phyloP scores from a whole-genome alignment of 805 yeast species.

The Wickerhamiella sergipiensis region DNA sequence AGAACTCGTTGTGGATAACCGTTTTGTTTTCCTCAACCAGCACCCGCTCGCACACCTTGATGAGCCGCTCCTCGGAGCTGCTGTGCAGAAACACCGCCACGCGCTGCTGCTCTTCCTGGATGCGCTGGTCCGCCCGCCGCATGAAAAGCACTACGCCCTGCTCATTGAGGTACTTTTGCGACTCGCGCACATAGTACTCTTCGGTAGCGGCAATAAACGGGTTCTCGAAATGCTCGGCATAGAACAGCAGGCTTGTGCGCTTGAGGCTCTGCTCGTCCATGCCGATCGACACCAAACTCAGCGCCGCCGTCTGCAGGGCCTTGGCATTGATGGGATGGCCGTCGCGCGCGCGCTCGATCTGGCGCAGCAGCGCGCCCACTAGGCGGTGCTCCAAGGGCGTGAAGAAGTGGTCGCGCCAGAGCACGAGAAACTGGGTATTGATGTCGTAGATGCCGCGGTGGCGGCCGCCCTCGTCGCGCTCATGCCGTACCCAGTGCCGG shows the following conservation, averaged over 20 bases:
- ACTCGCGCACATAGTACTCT: slow-evolving; percentile 52
- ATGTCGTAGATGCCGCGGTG: slow-evolving; percentile 82
- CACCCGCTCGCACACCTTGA: slow-evolving; percentile 60
- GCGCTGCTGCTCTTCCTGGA: slow-evolving; percentile 70
- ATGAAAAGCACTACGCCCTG: slow-evolving; percentile 86
- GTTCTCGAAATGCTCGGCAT: slow-evolving; percentile 65
- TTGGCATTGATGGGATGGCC: slow-evolving; percentile 59
- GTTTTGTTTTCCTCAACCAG: slow-evolving; percentile 69
- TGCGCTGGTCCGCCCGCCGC: slow-evolving; percentile 68
- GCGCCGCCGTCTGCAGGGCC: slow-evolving; percentile 58
- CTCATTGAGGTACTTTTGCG: slow-evolving; percentile 46
- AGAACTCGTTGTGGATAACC: slow-evolving; percentile 63
- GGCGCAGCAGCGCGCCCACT: slow-evolving; percentile 57
- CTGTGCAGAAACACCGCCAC: slow-evolving; percentile 73
- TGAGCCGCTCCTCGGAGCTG: slow-evolving; percentile 64
- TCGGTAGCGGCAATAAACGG: slow-evolving; percentile 50
- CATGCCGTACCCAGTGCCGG: slow-evolving; percentile 95
- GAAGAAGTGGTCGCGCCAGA: slow-evolving; percentile 81
- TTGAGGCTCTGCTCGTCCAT: slow-evolving; percentile 82
- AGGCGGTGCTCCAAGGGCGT: slow-evolving; percentile 45
- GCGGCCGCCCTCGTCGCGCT: slow-evolving; percentile 67
- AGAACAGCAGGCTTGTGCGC: slow-evolving; percentile 70
- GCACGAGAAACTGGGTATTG: slow-evolving; percentile 69
- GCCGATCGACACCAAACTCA: slow-evolving; percentile 79
- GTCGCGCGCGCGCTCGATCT: slow-evolving; percentile 65